Base-by-base conservation (phyloP, 306 rosid genomes). In the Sicyos baderoa region DNA sequence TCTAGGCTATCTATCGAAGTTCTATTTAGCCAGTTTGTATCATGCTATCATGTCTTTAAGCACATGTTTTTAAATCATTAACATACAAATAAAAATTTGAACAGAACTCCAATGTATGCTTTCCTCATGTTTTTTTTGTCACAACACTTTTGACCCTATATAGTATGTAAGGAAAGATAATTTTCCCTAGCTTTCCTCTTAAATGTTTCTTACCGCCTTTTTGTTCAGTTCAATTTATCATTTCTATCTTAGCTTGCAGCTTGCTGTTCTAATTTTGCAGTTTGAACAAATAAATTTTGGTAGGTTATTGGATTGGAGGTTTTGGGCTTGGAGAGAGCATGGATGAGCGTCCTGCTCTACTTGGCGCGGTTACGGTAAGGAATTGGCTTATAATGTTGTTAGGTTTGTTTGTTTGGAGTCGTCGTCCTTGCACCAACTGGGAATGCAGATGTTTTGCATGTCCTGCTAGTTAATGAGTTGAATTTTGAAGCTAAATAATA, bases 301-400 rank as follows among this genome's bases (percentile, higher is more conserved):
- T 44, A 89, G 98, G 97, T 74, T 93, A 83, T 71, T 93, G 93
- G 93, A 80, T 93, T 68, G 98, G 97, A 79, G 96, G 96, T 55
- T 90, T 93, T 86, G 96, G 98, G 76, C 89, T 85, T 74, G 98
- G 97, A 76, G 98, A 93, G 77, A 76, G 86, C 81, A 85, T 85
- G 71, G 84, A 86, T 74, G 97, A 88, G 78, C 91, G 96, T 68
- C 84, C 94, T 76, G 78, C 85, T 75, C 88, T 90, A 71, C 86
- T 89, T 58, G 79, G 76, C 68, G 83, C 89, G 59, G 74, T 93
- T 64, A 82, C 74, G 27, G 98, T 92, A 83, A 72, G 95, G 8
- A 18, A 16, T 62, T 64, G 18, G 21, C 58, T 66, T 78, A 68
- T 65, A 54, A 35, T 21, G 42, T 13, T 56, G 42, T 45, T 25